These are phyloP conservation scores for Golubevia pallescens DNA, from an alignment of 1,284 basidiomycete species.

Conservation along the genomic window DNA sequence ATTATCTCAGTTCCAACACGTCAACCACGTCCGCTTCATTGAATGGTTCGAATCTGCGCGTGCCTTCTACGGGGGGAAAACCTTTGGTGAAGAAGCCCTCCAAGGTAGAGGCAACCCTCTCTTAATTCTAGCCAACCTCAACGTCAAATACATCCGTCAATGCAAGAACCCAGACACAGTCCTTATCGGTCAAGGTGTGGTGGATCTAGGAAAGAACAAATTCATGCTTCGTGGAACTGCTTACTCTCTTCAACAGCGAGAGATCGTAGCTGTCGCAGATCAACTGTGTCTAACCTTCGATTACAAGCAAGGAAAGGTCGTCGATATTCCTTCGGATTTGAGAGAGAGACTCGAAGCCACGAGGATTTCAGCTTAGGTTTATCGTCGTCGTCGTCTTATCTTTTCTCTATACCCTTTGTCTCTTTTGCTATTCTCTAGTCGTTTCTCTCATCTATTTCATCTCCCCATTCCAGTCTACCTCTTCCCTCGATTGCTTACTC, in stretches of 20 bases:
- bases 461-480: too few species aligned
- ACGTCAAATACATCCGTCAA: background rate
- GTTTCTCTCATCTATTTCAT: too few species aligned
- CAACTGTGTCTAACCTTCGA: background rate
- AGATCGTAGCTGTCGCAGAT: background rate
- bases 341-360: background rate
- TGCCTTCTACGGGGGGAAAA: background rate
- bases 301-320: background rate
- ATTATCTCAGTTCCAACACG: background rate
- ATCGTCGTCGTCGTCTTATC: background rate
- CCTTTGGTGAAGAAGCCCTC: background rate
- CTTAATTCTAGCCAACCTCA: background rate
- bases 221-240: background rate
- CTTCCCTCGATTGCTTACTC: too few species aligned
- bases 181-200: background rate
- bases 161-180: background rate
- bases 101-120: background rate
- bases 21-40: background rate
- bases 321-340: background rate
- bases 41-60: background rate
- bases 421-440: too few species aligned
- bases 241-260: background rate
- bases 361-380: background rate
- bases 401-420: too few species aligned
- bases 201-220: background rate